phyloP scores from a whole-genome alignment of 768 basidiomycete species.

The Mycena amicta region DNA sequence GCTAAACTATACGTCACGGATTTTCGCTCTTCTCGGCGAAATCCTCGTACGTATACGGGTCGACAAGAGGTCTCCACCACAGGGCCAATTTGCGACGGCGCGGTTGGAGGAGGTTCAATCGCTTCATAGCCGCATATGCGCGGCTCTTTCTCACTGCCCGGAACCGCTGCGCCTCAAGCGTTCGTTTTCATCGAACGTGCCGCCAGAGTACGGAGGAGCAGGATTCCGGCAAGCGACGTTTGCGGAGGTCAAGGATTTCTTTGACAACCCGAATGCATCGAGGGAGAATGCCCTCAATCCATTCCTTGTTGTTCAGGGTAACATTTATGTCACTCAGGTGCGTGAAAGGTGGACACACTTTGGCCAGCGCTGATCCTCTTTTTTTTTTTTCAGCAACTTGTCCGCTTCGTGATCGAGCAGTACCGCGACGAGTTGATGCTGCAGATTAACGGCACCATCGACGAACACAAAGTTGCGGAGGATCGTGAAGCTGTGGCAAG shows the following conservation, averaged over 20 bases:
- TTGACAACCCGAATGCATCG: slow-evolving; percentile 87
- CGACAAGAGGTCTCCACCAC: slow-evolving; percentile 83
- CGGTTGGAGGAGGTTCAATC: slow-evolving; percentile 84
- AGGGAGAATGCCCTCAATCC: slow-evolving; percentile 85
- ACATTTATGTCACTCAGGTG: slow-evolving; percentile 91
- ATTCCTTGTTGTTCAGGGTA: slow-evolving; percentile 90
- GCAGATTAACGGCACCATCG: slow-evolving; percentile 63
- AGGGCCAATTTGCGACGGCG: slow-evolving; percentile 83
- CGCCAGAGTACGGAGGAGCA: slow-evolving; percentile 65
- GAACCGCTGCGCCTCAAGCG: slow-evolving; percentile 73
- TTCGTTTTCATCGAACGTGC: slow-evolving; percentile 47
- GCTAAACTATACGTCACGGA: slow-evolving; percentile 83
- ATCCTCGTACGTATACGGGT: slow-evolving; percentile 85
- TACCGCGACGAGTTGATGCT: slow-evolving; percentile 84
- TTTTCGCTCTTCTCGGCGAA: slow-evolving; percentile 84
- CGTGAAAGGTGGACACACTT: slow-evolving; percentile 16
- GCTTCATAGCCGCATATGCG: slow-evolving; percentile 74
- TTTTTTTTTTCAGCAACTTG: slow-evolving; percentile 68
- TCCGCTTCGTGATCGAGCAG: slow-evolving; percentile 90
- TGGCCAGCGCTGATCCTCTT: neutral
- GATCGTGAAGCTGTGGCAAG: slow-evolving; percentile 85
- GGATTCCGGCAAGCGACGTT: slow-evolving; percentile 84
- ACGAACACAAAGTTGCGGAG: slow-evolving; percentile 67
- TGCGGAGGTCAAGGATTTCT: slow-evolving; percentile 87
- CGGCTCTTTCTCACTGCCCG: slow-evolving; percentile 75